These are phyloP conservation scores for Circinella minor DNA, from an alignment of 371 early-diverging fungal species.

Conservation along the genomic window DNA sequence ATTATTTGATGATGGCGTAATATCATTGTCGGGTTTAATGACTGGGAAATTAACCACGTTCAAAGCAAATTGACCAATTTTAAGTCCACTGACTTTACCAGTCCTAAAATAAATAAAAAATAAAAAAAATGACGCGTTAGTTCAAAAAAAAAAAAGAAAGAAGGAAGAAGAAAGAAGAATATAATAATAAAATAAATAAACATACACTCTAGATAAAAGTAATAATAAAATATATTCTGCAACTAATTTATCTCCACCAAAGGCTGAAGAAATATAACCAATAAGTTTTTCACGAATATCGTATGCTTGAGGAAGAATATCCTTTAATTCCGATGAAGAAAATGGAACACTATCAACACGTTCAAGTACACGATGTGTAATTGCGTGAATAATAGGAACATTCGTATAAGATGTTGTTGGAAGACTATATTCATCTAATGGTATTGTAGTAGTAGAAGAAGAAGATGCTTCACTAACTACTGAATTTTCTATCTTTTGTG, in stretches of 20 bases:
- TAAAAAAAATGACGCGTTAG: background rate
- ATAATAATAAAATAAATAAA: background rate
- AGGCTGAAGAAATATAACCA: slow-evolving; percentile 54
- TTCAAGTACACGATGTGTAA: slow-evolving; percentile 33
- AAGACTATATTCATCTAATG: slow-evolving; percentile 23
- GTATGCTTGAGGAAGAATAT: slow-evolving; percentile 26
- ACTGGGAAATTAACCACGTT: slow-evolving; percentile 46
- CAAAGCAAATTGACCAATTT: slow-evolving; percentile 52
- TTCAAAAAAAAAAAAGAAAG: background rate
- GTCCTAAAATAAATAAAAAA: slow-evolving; percentile 27
- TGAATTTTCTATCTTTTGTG: background rate
- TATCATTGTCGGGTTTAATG: slow-evolving; percentile 1
- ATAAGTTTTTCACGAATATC: slow-evolving; percentile 50
- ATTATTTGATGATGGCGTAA: background rate
- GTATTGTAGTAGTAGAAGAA: background rate
- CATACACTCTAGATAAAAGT: slow-evolving; percentile 63
- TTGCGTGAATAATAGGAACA: slow-evolving; percentile 48
- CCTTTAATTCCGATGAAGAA: slow-evolving; percentile 10
- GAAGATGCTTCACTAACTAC: too few species aligned
- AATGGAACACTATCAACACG: slow-evolving; percentile 8
- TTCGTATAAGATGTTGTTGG: slow-evolving; percentile 22
- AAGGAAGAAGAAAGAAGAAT: too few species aligned
- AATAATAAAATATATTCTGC: slow-evolving; percentile 67
- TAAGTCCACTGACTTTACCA: slow-evolving; percentile 39
- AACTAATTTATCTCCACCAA: slow-evolving; percentile 57